phyloP scores from a whole-genome alignment of 352 stramenopile species.

The Pythium brassicae region DNA sequence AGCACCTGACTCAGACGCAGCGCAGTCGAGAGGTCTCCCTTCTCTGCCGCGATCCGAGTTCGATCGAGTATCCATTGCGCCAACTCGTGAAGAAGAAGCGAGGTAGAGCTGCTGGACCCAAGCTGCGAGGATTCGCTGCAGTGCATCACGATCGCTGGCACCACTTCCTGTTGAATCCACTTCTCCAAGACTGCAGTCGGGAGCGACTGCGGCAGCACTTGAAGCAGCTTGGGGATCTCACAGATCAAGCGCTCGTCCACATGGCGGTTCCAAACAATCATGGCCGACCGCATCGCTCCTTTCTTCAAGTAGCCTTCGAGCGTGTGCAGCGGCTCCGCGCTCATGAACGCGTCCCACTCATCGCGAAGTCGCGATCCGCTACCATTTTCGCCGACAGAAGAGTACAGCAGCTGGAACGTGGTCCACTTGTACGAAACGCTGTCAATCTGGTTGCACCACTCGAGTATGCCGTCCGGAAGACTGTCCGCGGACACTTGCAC shows the following conservation, averaged over 20 bases:
- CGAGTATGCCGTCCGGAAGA: not conserved
- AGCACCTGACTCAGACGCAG: slow-evolving; percentile 31
- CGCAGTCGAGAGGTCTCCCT: slow-evolving; percentile 23
- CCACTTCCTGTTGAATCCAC: slow-evolving; percentile 51
- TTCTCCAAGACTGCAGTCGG: slow-evolving; percentile 41
- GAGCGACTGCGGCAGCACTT: slow-evolving; percentile 28
- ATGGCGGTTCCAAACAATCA: slow-evolving; percentile 56
- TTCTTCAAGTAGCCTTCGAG: slow-evolving; percentile 40
- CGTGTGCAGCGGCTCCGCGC: slow-evolving; percentile 25
- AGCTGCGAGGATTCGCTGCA: slow-evolving; percentile 11
- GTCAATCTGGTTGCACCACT: slow-evolving; percentile 30
- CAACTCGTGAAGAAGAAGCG: slow-evolving; percentile 20
- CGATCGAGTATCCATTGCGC: slow-evolving; percentile 28
- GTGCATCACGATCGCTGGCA: slow-evolving; percentile 34
- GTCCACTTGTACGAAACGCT: slow-evolving; percentile 56
- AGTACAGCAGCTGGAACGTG: slow-evolving; percentile 60
- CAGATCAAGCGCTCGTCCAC: slow-evolving; percentile 22
- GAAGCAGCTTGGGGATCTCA: slow-evolving; percentile 34
- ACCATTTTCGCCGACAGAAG: slow-evolving; percentile 7
- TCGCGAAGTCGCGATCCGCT: slow-evolving; percentile 6
- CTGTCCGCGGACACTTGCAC: not conserved
- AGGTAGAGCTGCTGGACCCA: not conserved
- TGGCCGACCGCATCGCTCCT: slow-evolving; percentile 47
- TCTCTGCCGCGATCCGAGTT: slow-evolving; percentile 20
- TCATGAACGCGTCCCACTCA: slow-evolving; percentile 37